phyloP scores from a whole-genome alignment of 768 basidiomycete genomes.

The Lentinula boryana region DNA sequence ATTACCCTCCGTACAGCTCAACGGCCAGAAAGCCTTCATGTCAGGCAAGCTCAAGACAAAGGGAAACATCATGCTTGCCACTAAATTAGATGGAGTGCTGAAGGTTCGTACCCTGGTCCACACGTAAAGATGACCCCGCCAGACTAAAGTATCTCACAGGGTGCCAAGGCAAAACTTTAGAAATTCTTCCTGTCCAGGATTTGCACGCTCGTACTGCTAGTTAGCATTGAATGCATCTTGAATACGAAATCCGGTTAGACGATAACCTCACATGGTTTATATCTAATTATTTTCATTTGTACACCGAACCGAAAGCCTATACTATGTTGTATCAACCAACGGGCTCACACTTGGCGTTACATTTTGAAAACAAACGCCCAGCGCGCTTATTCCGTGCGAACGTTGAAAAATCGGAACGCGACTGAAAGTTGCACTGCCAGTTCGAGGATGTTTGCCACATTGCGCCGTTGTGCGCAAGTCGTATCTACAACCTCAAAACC shows the following conservation, averaged over 20 bases:
- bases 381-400: not conserved
- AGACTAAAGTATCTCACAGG: slow-evolving; percentile 15
- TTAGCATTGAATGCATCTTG: no score
- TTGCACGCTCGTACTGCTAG: no score
- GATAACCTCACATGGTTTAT: no score
- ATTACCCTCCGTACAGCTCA: slow-evolving; percentile 40
- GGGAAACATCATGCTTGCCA: slow-evolving; percentile 92
- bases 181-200: not conserved
- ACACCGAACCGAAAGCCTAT: no score
- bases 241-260: no score
- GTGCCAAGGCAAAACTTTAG: slow-evolving; percentile 42
- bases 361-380: not conserved
- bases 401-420: not conserved
- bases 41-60: slow-evolving; percentile 89
- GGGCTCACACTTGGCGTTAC: no score
- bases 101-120: slow-evolving; percentile 43
- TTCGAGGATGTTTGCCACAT: not conserved
- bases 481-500: not conserved
- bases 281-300: no score
- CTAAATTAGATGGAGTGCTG: slow-evolving; percentile 80
- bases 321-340: no score
- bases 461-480: slow-evolving; percentile 3
- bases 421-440: not conserved
- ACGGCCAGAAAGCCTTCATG: slow-evolving; percentile 96
- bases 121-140: not conserved